phyloP scores from a whole-genome alignment of 2,329 filamentous ascomycete genomes.

The Pezicula neosporulosa region DNA sequence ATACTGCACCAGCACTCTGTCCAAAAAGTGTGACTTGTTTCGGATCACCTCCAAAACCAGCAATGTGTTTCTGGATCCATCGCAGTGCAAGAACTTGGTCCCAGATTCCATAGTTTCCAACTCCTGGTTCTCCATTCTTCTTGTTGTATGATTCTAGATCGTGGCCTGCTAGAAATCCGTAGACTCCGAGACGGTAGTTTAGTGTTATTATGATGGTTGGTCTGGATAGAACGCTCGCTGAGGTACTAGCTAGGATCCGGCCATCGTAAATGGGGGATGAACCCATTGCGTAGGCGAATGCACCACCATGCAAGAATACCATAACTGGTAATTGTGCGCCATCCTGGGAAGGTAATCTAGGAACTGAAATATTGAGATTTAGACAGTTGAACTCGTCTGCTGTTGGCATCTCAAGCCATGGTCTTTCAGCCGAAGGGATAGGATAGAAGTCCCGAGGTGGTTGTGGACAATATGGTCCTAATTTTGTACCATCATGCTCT shows the following conservation, averaged over 20 bases:
- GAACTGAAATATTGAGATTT: conserved; percentile 2
- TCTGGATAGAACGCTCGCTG: neutral
- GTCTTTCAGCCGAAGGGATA: neutral
- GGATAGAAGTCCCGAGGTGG: neutral
- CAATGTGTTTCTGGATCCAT: conserved; percentile 50
- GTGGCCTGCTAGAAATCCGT: conserved; percentile 24
- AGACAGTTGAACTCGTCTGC: neutral
- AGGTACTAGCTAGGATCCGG: neutral
- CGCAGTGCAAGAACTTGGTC: conserved; percentile 51
- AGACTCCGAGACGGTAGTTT: neutral
- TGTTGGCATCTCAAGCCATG: neutral
- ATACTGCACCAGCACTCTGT: conserved; percentile 28
- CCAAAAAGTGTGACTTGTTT: conserved; percentile 43
- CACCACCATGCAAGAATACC: neutral
- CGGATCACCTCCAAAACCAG: conserved; percentile 47
- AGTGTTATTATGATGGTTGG: neutral
- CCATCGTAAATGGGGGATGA: neutral
- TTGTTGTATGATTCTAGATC: neutral
- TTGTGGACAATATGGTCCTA: neutral
- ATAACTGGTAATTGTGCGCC: neutral
- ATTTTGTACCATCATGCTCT: neutral
- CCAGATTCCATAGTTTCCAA: conserved; percentile 43
- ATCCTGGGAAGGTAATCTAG: neutral
- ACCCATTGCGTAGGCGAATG: neutral
- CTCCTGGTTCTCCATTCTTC: conserved; percentile 33